Percentiles rank a stretch among this genome's conserved stretches.
These are phyloP conservation scores for Fusarium sterilihyphosum DNA, from an alignment of 2,329 filamentous ascomycete genomes.

Conservation along the genomic window DNA sequence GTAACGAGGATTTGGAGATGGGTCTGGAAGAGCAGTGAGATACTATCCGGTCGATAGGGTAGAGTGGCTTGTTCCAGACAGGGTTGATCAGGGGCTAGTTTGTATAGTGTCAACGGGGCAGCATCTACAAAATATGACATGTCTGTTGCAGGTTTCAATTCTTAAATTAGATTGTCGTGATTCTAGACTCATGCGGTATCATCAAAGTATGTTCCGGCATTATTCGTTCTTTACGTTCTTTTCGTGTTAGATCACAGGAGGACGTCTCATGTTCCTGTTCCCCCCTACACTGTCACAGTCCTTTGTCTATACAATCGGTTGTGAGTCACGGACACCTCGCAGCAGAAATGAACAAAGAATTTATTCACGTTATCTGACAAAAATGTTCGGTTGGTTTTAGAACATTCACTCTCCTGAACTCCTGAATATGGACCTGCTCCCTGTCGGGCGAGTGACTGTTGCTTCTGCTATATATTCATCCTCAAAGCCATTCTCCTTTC, in stretches of 20 bases:
- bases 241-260: not conserved
- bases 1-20: not conserved
- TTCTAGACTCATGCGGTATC: not conserved
- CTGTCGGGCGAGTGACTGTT: not conserved
- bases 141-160: not conserved
- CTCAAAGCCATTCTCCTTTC: not conserved
- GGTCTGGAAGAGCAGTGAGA: not conserved
- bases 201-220: not conserved
- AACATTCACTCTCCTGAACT: not conserved
- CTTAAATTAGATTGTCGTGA: not conserved
- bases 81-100: not conserved
- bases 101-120: not conserved
- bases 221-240: not conserved
- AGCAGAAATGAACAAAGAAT: not conserved
- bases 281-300: not conserved
- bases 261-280: not conserved
- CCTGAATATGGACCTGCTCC: not conserved
- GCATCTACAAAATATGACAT: not conserved
- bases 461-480: not conserved
- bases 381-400: not conserved
- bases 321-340: not conserved
- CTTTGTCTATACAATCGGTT: not conserved
- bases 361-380: not conserved
- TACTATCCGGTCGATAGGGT: not conserved
- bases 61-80: not conserved